phyloP scores from a whole-genome alignment of 768 basidiomycete genomes.

The Saitozyma sp. region DNA sequence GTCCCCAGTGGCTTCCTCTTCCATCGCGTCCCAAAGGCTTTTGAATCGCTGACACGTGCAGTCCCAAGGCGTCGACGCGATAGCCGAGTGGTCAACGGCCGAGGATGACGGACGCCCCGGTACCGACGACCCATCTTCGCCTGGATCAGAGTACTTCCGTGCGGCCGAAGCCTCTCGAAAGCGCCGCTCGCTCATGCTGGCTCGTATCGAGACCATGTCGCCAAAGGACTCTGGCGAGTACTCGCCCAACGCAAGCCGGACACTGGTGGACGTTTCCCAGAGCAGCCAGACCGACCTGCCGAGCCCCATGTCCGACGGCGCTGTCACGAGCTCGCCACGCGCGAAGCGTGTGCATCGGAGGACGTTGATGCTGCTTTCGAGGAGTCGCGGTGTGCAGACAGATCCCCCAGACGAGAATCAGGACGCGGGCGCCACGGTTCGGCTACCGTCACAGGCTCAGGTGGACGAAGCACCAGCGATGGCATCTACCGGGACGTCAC shows the following conservation, averaged over 20 bases:
- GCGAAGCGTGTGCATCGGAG: slow-evolving; percentile 37
- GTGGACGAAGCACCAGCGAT: slow-evolving; percentile 7
- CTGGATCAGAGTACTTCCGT: slow-evolving; percentile 34
- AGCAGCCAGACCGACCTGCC: too few species aligned
- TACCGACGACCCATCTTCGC: too few species aligned
- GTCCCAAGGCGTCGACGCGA: slow-evolving; percentile 42
- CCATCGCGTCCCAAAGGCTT: too few species aligned
- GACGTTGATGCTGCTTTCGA: slow-evolving; percentile 59
- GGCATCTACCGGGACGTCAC: slow-evolving; percentile 26
- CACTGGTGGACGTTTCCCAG: slow-evolving; percentile 23
- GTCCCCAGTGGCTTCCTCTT: too few species aligned
- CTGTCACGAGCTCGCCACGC: too few species aligned
- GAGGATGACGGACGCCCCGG: too few species aligned
- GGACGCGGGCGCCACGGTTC: not conserved
- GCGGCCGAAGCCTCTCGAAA: slow-evolving; percentile 31
- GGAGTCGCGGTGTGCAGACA: slow-evolving; percentile 70
- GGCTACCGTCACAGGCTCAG: not conserved
- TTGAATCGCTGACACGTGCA: not conserved
- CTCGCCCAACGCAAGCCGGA: slow-evolving; percentile 23
- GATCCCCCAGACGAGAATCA: slow-evolving; percentile 54
- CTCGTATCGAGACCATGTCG: slow-evolving; percentile 28
- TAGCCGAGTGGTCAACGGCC: slow-evolving; percentile 38
- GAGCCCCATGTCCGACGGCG: too few species aligned
- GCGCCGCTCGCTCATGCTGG: slow-evolving; percentile 34
- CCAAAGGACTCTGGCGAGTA: slow-evolving; percentile 32